Conservation (phyloP, 2,329 filamentous ascomycete species). For the Teratosphaeria zuluensis region DNA sequence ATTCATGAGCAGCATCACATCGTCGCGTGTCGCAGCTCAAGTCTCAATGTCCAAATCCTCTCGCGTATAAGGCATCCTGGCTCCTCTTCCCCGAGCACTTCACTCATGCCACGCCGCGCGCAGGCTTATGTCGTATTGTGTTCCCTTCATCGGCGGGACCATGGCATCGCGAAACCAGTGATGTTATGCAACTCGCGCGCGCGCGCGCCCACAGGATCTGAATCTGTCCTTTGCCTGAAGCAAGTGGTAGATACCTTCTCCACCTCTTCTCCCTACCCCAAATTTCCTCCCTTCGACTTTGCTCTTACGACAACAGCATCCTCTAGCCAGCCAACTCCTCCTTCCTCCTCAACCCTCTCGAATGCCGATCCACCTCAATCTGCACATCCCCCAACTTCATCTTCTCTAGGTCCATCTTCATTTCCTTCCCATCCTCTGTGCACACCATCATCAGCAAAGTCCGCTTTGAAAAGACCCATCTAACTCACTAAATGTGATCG, state of each 20-base stretch:
- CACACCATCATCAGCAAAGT: slow-evolving; percentile 11
- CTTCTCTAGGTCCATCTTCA: slow-evolving; percentile 71
- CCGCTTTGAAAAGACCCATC: too few species aligned
- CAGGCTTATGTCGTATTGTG: too few species aligned
- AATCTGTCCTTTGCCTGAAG: too few species aligned
- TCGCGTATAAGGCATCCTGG: background rate
- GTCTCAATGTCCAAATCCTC: background rate
- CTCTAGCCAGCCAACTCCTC: slow-evolving; percentile 56
- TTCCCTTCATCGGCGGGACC: too few species aligned
- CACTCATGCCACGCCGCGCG: background rate
- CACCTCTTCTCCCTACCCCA: background rate
- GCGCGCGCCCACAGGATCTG: too few species aligned
- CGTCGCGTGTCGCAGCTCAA: background rate
- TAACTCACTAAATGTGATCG: background rate
- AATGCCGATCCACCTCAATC: slow-evolving; percentile 85
- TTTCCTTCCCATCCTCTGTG: slow-evolving; percentile 89
- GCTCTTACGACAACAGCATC: background rate
- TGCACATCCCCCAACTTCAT: slow-evolving; percentile 77
- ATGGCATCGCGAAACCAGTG: too few species aligned
- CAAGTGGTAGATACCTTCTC: background rate
- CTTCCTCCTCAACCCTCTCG: slow-evolving; percentile 68
- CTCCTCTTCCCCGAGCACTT: too few species aligned
- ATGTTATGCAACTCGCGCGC: too few species aligned
- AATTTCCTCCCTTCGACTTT: background rate
- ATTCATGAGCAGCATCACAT: background rate